A percentile compares a stretch with the other conserved stretches of the same genome.
These are phyloP conservation scores for Pulveroboletus ravenelii DNA, from an alignment of 768 basidiomycete species.

Conservation along the genomic window DNA sequence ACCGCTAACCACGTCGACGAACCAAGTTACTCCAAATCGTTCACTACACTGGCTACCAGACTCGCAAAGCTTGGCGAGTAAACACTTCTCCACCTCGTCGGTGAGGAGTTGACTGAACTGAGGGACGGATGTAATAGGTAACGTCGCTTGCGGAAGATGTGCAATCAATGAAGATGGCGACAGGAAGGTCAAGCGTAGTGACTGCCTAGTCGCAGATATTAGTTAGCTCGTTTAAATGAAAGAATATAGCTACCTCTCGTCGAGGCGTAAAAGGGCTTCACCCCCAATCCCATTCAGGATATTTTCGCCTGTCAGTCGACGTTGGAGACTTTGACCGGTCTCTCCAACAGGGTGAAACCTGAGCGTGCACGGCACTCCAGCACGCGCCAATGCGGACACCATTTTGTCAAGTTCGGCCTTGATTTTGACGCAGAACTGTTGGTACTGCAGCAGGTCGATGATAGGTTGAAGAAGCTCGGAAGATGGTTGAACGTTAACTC, in stretches of 20 bases:
- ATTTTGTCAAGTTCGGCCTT: slow-evolving; percentile 53
- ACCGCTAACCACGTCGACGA: slow-evolving; percentile 67
- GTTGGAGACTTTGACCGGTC: slow-evolving; percentile 53
- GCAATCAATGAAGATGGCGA: slow-evolving; percentile 76
- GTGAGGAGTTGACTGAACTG: slow-evolving; percentile 70
- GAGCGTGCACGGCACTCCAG: slow-evolving; percentile 53
- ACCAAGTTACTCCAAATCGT: slow-evolving; percentile 57
- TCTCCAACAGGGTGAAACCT: slow-evolving; percentile 65
- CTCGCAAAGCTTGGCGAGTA: slow-evolving; percentile 66
- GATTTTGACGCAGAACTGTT: slow-evolving; percentile 64
- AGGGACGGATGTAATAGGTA: slow-evolving; percentile 67
- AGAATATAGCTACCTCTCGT: slow-evolving; percentile 46
- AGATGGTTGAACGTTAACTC: slow-evolving; percentile 14
- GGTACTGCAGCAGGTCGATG: slow-evolving; percentile 77
- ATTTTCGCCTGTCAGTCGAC: slow-evolving; percentile 40
- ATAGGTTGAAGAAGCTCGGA: slow-evolving; percentile 65
- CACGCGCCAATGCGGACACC: slow-evolving; percentile 42
- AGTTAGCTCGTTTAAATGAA: neutral
- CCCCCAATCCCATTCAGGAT: slow-evolving; percentile 51
- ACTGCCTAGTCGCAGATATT: slow-evolving; percentile 45
- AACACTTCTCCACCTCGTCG: slow-evolving; percentile 71
- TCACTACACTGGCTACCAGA: slow-evolving; percentile 56
- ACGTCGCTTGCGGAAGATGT: slow-evolving; percentile 74
- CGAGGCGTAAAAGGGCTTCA: slow-evolving; percentile 68
- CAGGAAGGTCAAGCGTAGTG: slow-evolving; percentile 67